phyloP scores from a whole-genome alignment of 1,139 yeast genomes.

The Hansenula sp. region DNA sequence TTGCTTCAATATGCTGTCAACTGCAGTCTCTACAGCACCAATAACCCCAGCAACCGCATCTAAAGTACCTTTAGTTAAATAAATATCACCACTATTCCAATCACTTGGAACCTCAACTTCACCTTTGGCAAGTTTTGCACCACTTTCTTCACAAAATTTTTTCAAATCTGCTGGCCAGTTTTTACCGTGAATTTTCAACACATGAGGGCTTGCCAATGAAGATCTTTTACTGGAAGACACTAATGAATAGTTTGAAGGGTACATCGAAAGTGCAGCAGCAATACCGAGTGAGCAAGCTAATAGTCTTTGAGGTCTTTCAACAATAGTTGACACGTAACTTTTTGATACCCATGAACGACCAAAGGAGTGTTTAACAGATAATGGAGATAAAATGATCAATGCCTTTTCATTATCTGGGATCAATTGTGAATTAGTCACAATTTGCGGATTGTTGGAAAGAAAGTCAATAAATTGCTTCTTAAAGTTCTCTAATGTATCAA shows the following conservation, averaged over 20 bases:
- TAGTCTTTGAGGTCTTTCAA: slow-evolving; percentile 80
- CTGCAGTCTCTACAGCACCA: slow-evolving; percentile 72
- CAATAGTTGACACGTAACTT: slow-evolving; percentile 62
- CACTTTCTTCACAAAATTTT: slow-evolving; percentile 57
- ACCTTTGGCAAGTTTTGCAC: slow-evolving; percentile 47
- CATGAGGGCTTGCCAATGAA: slow-evolving; percentile 53
- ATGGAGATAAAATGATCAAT: slow-evolving; percentile 44
- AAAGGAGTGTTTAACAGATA: slow-evolving; percentile 63
- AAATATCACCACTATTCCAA: slow-evolving; percentile 86
- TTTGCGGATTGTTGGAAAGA: slow-evolving; percentile 51
- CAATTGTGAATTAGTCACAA: slow-evolving; percentile 41
- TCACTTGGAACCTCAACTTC: slow-evolving; percentile 72
- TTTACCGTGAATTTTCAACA: slow-evolving; percentile 67
- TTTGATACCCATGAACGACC: slow-evolving; percentile 76
- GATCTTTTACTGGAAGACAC: slow-evolving; percentile 44
- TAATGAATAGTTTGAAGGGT: slow-evolving; percentile 56
- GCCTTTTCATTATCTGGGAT: slow-evolving; percentile 26
- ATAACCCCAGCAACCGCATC: slow-evolving; percentile 76
- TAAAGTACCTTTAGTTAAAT: slow-evolving; percentile 62
- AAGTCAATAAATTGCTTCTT: slow-evolving; percentile 42
- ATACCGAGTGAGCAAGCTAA: slow-evolving; percentile 75
- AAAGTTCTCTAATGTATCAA: slow-evolving; percentile 33
- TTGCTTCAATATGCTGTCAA: slow-evolving; percentile 48
- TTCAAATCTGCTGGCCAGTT: slow-evolving; percentile 65
- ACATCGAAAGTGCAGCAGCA: slow-evolving; percentile 69